A percentile compares a stretch with the other conserved stretches of the same genome.
Evolutionary conservation across 1,284 basidiomycete genomes (phyloP).

Genomic region (Volvariella volvacea): DNA sequence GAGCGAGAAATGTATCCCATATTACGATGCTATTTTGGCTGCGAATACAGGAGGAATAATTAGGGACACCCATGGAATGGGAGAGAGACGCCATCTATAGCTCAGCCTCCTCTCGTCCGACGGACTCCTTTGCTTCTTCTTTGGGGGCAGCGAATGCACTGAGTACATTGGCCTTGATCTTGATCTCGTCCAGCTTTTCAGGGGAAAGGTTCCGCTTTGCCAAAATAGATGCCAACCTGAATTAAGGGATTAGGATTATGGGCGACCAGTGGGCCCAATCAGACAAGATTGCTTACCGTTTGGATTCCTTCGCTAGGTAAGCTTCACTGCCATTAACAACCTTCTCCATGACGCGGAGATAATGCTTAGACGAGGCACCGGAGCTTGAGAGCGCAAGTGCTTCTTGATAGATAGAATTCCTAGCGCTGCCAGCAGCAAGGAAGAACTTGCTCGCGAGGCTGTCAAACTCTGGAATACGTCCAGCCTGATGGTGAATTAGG

Average conservation of each 20-base stretch:
- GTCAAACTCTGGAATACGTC: constrained; percentile 77
- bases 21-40: no score
- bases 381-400: constrained; percentile 41
- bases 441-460: constrained; percentile 76
- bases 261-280: constrained; percentile 11
- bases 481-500: constrained; percentile 46
- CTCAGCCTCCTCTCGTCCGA: constrained; percentile 38
- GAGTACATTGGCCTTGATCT: constrained; percentile 87
- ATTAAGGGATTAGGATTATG: constrained; percentile 6
- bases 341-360: constrained; percentile 90
- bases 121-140: constrained; percentile 30
- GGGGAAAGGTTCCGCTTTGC: constrained; percentile 68
- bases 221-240: constrained; percentile 64
- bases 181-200: constrained; percentile 88
- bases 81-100: constrained; percentile 28
- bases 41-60: no score
- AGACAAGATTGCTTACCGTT: constrained; percentile 49
- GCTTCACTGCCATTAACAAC: constrained; percentile 63
- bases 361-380: constrained; percentile 67
- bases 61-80: no score
- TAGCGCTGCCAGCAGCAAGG: constrained; percentile 47
- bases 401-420: constrained; percentile 59
- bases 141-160: constrained; percentile 59
- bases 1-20: no score
- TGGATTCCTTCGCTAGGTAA: constrained; percentile 84